These are phyloP conservation scores for Penicillium manginii DNA, from an alignment of 495 filamentous ascomycete genomes.

Conservation along the genomic window DNA sequence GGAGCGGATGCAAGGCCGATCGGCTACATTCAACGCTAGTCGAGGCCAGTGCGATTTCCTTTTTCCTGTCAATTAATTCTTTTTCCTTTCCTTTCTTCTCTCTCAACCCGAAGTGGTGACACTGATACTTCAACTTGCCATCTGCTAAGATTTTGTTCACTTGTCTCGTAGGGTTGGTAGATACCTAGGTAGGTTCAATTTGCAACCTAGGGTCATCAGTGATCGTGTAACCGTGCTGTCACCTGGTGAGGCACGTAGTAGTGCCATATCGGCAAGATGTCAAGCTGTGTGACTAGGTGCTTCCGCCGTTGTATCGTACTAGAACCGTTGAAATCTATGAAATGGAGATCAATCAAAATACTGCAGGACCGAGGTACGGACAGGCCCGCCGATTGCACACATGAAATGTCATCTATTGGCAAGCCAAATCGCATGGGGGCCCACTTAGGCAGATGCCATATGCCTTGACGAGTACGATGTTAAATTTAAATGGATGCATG, in stretches of 20 bases:
- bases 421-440: constrained; percentile 17
- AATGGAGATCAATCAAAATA: background rate
- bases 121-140: background rate
- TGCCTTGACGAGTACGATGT: background rate
- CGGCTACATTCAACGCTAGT: constrained; percentile 12
- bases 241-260: background rate
- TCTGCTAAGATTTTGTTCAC: background rate
- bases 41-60: background rate
- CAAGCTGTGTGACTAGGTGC: constrained; percentile 1
- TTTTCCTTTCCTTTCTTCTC: background rate
- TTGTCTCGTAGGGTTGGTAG: no score
- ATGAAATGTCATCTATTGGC: constrained; percentile 2
- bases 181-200: background rate
- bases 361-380: background rate
- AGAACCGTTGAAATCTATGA: background rate
- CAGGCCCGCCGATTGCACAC: constrained; percentile 6
- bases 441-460: constrained; percentile 3
- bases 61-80: background rate
- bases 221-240: constrained; percentile 4
- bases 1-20: constrained; percentile 28
- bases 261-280: background rate
- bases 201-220: background rate
- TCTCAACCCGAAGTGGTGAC: background rate
- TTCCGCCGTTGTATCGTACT: background rate
- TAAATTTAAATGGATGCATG: constrained; percentile 14